These are phyloP conservation scores for Apophysomyces sp. DNA, from an alignment of 371 early-diverging fungal genomes.

Conservation along the genomic window DNA sequence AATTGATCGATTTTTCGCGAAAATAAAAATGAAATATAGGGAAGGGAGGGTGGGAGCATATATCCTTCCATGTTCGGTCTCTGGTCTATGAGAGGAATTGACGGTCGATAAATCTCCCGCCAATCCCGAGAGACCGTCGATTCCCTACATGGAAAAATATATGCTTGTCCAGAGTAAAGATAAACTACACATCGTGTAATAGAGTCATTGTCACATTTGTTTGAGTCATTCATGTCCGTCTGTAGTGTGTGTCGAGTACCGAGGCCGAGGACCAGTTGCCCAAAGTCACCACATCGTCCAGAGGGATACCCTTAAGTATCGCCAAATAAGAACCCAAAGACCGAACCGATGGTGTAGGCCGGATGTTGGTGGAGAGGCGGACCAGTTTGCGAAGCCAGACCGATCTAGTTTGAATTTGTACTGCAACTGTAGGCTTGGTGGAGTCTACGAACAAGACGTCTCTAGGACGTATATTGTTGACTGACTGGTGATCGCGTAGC, in stretches of 20 bases:
- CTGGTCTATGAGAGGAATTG: too few relatives aligned
- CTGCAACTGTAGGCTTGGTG: neutral
- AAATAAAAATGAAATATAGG: too few relatives aligned
- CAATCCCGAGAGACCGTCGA: too few relatives aligned
- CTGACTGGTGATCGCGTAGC: neutral
- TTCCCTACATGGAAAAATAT: too few relatives aligned
- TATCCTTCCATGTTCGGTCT: too few relatives aligned
- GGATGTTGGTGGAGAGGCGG: neutral
- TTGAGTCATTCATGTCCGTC: too few relatives aligned
- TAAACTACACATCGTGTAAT: too few relatives aligned
- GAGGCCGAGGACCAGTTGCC: conserved; percentile 12
- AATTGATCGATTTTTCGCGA: too few relatives aligned
- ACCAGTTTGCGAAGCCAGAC: neutral
- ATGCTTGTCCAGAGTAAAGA: too few relatives aligned
- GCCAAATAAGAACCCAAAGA: conserved; percentile 11
- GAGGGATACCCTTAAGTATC: neutral
- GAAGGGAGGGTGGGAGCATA: too few relatives aligned
- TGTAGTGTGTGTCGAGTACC: conserved; percentile 13
- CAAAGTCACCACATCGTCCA: conserved; percentile 10
- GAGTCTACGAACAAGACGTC: conserved; percentile 3
- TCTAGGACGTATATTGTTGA: neutral
- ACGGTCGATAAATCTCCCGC: too few relatives aligned
- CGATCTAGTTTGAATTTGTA: neutral
- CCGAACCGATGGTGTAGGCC: conserved; percentile 1
- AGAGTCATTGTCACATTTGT: too few relatives aligned